Evolutionary conservation across 139 green algal species (phyloP).

Genomic region (Monoraphidium neglectum): DNA sequence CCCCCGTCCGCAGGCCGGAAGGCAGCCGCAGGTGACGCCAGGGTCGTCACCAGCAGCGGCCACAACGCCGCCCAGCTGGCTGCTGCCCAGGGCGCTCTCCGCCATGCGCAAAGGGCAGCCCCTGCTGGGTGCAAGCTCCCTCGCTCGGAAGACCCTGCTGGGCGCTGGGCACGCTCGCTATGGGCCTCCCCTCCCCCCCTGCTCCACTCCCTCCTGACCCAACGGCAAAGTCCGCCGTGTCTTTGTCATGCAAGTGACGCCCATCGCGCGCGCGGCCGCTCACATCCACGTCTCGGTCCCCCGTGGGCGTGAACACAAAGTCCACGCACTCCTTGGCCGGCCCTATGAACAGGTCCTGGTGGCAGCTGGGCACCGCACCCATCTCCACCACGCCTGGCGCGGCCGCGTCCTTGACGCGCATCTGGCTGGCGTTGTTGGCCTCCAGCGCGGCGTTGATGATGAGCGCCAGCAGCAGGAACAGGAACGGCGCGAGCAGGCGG

Average conservation of each 20-base stretch:
- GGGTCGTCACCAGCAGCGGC: too few relatives aligned
- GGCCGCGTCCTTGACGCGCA: not conserved
- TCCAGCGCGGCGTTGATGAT: slow-evolving; percentile 64
- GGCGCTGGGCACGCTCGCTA: too few relatives aligned
- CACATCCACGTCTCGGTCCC: slow-evolving; percentile 30
- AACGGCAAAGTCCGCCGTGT: not conserved
- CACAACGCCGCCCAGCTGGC: too few relatives aligned
- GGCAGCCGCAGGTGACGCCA: too few relatives aligned
- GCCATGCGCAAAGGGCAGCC: too few relatives aligned
- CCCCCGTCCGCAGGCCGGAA: too few relatives aligned
- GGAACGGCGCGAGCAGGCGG: slow-evolving; percentile 71
- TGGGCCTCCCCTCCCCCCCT: too few relatives aligned
- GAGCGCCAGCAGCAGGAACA: slow-evolving; percentile 90
- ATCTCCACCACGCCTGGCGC: slow-evolving; percentile 14
- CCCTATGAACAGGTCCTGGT: slow-evolving; percentile 66
- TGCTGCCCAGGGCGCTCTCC: too few relatives aligned
- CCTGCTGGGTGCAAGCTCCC: too few relatives aligned
- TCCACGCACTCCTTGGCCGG: slow-evolving; percentile 59
- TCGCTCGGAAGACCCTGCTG: too few relatives aligned
- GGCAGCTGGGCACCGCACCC: slow-evolving; percentile 53
- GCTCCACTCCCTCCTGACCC: too few relatives aligned
- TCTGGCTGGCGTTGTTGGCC: slow-evolving; percentile 40
- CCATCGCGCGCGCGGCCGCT: not conserved
- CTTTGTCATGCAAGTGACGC: not conserved
- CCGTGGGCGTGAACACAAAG: slow-evolving; percentile 75